Evolutionary conservation across 2,329 filamentous ascomycete species (phyloP).

Genomic region (Amauroascus verrucosus): DNA sequence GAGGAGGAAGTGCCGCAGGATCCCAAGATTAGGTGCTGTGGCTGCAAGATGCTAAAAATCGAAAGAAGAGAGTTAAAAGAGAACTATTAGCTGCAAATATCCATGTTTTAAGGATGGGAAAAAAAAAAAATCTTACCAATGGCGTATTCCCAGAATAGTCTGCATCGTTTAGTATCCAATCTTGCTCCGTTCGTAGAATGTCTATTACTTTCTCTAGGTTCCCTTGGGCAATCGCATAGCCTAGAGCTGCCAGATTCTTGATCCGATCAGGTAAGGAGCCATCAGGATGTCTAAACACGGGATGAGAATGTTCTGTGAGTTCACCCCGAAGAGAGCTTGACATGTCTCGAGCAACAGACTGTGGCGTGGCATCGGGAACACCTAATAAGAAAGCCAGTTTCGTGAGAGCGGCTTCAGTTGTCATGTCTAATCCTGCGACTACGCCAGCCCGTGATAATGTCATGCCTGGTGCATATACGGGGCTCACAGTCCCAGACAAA

Average conservation of each 20-base stretch:
- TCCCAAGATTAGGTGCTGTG: conserved; percentile 44
- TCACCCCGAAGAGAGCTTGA: conserved; percentile 69
- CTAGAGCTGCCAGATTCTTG: conserved; percentile 62
- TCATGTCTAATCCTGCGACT: conserved; percentile 80
- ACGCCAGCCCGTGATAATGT: conserved; percentile 73
- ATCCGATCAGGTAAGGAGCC: conserved; percentile 47
- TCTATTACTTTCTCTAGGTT: conserved; percentile 56
- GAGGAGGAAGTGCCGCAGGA: conserved; percentile 46
- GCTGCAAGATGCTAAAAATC: conserved; percentile 46
- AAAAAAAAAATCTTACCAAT: conserved; percentile 25
- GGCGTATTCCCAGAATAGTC: conserved; percentile 75
- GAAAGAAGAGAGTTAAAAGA: background rate
- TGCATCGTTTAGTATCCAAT: conserved; percentile 59
- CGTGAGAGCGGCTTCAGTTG: conserved; percentile 79
- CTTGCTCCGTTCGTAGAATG: conserved; percentile 56
- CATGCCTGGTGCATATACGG: conserved; percentile 67
- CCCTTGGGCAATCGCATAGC: conserved; percentile 67
- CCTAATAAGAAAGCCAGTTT: conserved; percentile 82
- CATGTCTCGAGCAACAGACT: conserved; percentile 61
- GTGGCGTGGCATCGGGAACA: conserved; percentile 50
- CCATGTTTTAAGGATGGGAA: too few species aligned
- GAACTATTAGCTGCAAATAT: too few species aligned
- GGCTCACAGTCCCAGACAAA: conserved; percentile 60
- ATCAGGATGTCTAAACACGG: conserved; percentile 66
- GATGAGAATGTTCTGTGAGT: conserved; percentile 63